Base-by-base conservation (phyloP, 2,329 filamentous ascomycete species). In the Ilyonectria robusta region DNA sequence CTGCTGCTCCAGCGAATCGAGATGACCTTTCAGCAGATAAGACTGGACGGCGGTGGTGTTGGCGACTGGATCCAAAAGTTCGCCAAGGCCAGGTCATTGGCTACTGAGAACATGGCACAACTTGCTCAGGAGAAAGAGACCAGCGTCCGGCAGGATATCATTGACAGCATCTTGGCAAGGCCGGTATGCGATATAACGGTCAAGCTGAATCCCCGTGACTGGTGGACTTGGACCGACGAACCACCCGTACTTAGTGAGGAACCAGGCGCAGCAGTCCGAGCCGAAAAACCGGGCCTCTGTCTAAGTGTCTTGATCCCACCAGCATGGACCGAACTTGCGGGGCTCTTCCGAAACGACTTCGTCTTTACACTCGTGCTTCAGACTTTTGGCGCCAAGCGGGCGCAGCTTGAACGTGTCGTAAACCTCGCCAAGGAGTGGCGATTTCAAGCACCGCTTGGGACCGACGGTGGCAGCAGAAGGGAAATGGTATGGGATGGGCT, bases 151-250 rank as follows among this genome's bases (percentile, higher is more conserved):
- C 37, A 40, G 15, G 23, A 59, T 23, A n/a, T 64, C 2, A 42
- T 64, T 31, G 42, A 51, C 19, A 33, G 40, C 11, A 64, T 64
- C 44, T 42, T 56, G 7, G 31, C 23, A n/a, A 26, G 50, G 21
- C 48, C 37, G 10, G 40, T 64, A 26, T 46, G 19, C 33, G 26
- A 44, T 6, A 5, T 63, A 9, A 15, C 23, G 3, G 48, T 67
- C 8, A 50, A 23, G 29, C 3, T 67, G 40, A 67, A 67, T 47
- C 60, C 60, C 4, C 55, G 60, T 3, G 60, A 67, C 50, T 67
- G 65, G 65, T 56, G 17, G 42, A 60, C 53, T 17, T 67, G 60
- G 65, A 9, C 23, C 2, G 29, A 17, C 4, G 50, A 57, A 33
- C 60, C 65, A 13, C 19, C 40, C 3, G 17, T 21, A 6, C 56